Conservation (phyloP, 2,329 filamentous ascomycete genomes). For the Chrysoporthe cubensis region DNA sequence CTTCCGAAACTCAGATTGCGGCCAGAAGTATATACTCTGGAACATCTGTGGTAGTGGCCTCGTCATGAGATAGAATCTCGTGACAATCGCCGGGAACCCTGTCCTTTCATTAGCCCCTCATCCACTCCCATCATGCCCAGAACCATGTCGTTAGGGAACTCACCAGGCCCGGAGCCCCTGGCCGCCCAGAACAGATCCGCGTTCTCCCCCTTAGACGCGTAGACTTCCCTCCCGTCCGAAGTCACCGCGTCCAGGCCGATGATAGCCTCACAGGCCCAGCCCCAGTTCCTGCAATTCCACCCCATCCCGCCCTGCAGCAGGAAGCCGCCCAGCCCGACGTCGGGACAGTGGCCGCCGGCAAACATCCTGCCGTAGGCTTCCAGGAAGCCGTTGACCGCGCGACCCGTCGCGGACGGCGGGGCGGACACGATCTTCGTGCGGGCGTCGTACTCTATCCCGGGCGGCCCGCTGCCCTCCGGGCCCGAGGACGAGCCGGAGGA, state of each 20-base stretch:
- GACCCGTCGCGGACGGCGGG: slow-evolving; percentile 53
- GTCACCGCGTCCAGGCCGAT: slow-evolving; percentile 52
- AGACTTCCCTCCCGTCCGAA: slow-evolving; percentile 44
- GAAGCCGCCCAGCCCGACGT: slow-evolving; percentile 61
- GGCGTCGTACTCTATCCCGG: slow-evolving; percentile 43
- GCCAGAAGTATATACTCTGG: slow-evolving; percentile 49
- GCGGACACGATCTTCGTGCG: slow-evolving; percentile 43
- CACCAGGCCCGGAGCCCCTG: slow-evolving; percentile 49
- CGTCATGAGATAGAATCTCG: slow-evolving; percentile 52
- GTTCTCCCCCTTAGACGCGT: slow-evolving; percentile 44
- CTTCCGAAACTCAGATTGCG: slow-evolving; percentile 47
- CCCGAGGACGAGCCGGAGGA: neutral
- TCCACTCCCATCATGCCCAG: neutral
- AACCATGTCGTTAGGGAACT: neutral
- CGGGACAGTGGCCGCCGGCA: slow-evolving; percentile 58
- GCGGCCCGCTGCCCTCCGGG: neutral
- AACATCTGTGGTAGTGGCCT: slow-evolving; percentile 39
- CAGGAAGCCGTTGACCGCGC: slow-evolving; percentile 46
- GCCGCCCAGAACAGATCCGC: slow-evolving; percentile 54
- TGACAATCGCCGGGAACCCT: slow-evolving; percentile 58
- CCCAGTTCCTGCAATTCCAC: slow-evolving; percentile 62
- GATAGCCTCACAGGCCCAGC: slow-evolving; percentile 56
- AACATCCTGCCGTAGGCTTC: slow-evolving; percentile 49
- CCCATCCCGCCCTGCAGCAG: slow-evolving; percentile 61
- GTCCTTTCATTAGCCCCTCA: slow-evolving; percentile 8